Evolutionary conservation across 371 early-diverging fungal species (phyloP), one percentile per base, ranked within the genome.

Genomic region (Zychaea mexicana): DNA sequence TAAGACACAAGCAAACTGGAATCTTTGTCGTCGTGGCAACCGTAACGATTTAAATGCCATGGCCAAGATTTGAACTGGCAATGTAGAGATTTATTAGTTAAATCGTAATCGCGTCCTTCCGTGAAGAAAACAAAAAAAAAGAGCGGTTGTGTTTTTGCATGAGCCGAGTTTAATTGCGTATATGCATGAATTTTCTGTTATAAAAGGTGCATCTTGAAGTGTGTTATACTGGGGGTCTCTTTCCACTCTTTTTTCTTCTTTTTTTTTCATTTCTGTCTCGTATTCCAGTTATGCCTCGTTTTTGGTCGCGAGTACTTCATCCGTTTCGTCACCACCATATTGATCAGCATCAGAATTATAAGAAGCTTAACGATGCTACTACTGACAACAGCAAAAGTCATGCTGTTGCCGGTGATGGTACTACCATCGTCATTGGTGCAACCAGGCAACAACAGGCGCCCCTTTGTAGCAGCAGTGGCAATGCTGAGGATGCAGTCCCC

Each of bases 121-220:
- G n/a, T n/a, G n/a, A n/a, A n/a, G n/a, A n/a, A n/a, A n/a, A 33
- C 5, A 33, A 42, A 42, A 12, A 42, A 42, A 42, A 3, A 42
- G n/a, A 24, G 22, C 49, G 49, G 22, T 22, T 49, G 21, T 49
- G 19, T 19, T 56, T 56, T 56, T 56, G 56, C 56, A 56, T 56
- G 32, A 56, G 56, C 56, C 56, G 56, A 56, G 26, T 53, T 12
- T 17, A 32, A n/a, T 27, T n/a, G 32, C 9, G 6, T 54, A 5
- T 28, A 53, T 53, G 53, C 53, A 53, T 53, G 19, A 30, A 28
- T 6, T 8, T 19, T 26, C 24, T 45, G 17, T 10, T n/a, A 45
- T 4, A 45, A 45, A 45, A 45, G 45, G 17, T n/a, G n/a, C n/a
- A n/a, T n/a, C n/a, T n/a, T n/a, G n/a, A n/a, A n/a, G n/a, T n/a